These are phyloP conservation scores for Plasmodium knowlesi DNA, from an alignment of 169 alveolate species.

Conservation along the genomic window DNA sequence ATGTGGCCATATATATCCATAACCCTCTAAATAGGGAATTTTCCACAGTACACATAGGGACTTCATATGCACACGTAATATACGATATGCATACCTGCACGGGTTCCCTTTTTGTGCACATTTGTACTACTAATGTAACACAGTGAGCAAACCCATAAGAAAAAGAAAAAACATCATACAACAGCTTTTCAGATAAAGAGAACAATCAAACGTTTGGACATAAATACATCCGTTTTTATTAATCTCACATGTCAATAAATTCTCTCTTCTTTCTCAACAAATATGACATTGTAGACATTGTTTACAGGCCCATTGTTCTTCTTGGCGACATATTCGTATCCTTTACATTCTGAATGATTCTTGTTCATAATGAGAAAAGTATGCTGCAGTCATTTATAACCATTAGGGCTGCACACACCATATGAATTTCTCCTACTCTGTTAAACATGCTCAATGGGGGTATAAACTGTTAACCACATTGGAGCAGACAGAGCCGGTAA, in stretches of 20 bases:
- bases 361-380: neutral
- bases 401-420: neutral
- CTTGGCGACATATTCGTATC: neutral
- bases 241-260: neutral
- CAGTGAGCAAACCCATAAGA: neutral
- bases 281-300: neutral
- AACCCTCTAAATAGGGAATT: neutral
- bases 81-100: neutral
- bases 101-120: neutral
- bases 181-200: neutral
- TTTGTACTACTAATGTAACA: neutral
- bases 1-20: neutral
- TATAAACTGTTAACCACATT: neutral
- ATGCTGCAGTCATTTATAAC: neutral
- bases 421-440: neutral
- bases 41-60: neutral
- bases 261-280: neutral
- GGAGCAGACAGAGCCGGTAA: neutral
- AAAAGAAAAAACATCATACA: neutral
- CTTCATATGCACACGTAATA: neutral
- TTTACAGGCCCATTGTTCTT: neutral
- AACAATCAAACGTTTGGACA: neutral
- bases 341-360: neutral
- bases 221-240: neutral
- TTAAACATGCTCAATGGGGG: neutral